Conservation (phyloP, 2,329 filamentous ascomycete genomes). For the Hymenoscyphus salicellus region DNA sequence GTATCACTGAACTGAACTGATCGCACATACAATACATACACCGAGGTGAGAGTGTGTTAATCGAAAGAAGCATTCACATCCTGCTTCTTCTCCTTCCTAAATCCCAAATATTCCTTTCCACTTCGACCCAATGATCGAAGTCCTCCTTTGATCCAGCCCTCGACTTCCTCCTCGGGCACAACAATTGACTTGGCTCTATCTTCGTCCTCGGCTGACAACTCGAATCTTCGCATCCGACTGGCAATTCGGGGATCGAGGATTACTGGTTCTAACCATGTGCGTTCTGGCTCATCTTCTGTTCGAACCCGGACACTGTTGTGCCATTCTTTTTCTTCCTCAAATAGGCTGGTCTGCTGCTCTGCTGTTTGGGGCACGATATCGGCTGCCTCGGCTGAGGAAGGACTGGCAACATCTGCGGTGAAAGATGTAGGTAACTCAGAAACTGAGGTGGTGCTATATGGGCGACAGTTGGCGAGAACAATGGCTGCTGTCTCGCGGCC, state of each 20-base stretch:
- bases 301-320: slow-evolving; percentile 70
- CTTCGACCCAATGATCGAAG: slow-evolving; percentile 47
- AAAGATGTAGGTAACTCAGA: slow-evolving; percentile 34
- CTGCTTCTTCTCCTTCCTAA: slow-evolving; percentile 24
- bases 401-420: slow-evolving; percentile 17
- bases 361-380: slow-evolving; percentile 28
- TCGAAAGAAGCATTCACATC: slow-evolving; percentile 1
- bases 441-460: slow-evolving; percentile 43
- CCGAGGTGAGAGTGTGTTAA: not conserved
- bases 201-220: slow-evolving; percentile 67
- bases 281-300: slow-evolving; percentile 56
- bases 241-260: slow-evolving; percentile 74
- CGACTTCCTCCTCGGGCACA: slow-evolving; percentile 65
- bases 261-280: slow-evolving; percentile 72
- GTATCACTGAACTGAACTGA: slow-evolving; percentile 5
- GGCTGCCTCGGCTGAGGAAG: slow-evolving; percentile 9
- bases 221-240: slow-evolving; percentile 76
- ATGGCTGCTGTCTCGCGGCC: slow-evolving; percentile 84
- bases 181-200: slow-evolving; percentile 60
- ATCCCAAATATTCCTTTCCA: slow-evolving; percentile 24
- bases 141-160: slow-evolving; percentile 65
- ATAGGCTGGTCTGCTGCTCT: slow-evolving; percentile 65
- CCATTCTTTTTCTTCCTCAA: slow-evolving; percentile 76
- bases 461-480: slow-evolving; percentile 60
- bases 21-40: slow-evolving; percentile 4